phyloP scores from a whole-genome alignment of 164 flowering plant species.

The Malania oleifera region DNA sequence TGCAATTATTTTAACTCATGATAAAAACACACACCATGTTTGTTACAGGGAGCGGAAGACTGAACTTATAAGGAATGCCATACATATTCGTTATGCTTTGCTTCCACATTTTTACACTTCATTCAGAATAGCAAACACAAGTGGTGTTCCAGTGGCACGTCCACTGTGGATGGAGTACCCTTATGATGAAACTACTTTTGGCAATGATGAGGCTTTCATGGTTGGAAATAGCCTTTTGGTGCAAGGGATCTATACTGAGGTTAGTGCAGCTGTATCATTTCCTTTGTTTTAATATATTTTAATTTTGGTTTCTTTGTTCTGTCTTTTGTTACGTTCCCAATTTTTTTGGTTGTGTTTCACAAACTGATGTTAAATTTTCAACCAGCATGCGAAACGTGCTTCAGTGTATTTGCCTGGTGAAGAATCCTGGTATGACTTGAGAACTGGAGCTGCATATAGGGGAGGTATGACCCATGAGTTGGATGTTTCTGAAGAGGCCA shows the following conservation, averaged over 20 bases:
- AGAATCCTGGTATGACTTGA: slow-evolving; percentile 83
- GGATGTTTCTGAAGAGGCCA: slow-evolving; percentile 62
- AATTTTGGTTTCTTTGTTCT: not conserved
- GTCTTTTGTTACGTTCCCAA: too few species aligned
- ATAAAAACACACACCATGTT: too few species aligned
- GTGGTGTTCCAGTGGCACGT: slow-evolving; percentile 84
- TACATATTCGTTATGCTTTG: slow-evolving; percentile 67
- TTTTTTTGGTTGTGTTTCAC: too few species aligned
- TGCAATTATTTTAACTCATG: too few species aligned
- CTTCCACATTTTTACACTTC: slow-evolving; percentile 93
- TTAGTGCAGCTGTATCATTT: slow-evolving; percentile 14
- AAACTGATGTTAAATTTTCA: not conserved
- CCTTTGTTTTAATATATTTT: not conserved
- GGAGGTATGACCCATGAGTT: slow-evolving; percentile 74
- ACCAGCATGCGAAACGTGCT: slow-evolving; percentile 67
- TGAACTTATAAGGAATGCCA: slow-evolving; percentile 77
- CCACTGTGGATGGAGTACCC: slow-evolving; percentile 99
- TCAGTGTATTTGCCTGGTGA: slow-evolving; percentile 86
- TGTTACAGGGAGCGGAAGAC: slow-evolving; percentile 74
- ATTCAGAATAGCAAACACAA: slow-evolving; percentile 79
- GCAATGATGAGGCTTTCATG: slow-evolving; percentile 96
- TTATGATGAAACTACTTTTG: slow-evolving; percentile 73
- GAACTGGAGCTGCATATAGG: slow-evolving; percentile 58
- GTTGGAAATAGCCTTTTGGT: slow-evolving; percentile 85
- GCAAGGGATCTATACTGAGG: slow-evolving; percentile 88